Conservation (phyloP, 306 rosid species). For the Ochetophila trinervis region DNA sequence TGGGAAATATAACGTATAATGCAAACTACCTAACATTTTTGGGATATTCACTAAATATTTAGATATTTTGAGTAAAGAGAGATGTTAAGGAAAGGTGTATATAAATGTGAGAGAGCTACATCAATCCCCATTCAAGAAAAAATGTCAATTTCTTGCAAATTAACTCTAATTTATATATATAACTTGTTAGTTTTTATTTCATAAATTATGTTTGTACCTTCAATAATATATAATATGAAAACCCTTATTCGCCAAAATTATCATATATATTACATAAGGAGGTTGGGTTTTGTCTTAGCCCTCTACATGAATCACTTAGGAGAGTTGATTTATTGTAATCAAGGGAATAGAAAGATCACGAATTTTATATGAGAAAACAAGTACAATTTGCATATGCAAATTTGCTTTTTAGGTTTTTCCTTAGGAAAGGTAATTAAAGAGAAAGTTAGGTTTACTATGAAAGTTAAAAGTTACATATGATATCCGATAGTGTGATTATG, state of each 20-base stretch:
- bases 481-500: too few species aligned
- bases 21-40: too few species aligned
- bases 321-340: background rate
- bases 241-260: background rate
- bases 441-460: conserved; percentile 31
- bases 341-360: conserved; percentile 4
- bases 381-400: conserved; percentile 15
- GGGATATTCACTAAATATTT: too few species aligned
- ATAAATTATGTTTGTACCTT: too few species aligned
- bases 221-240: too few species aligned
- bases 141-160: background rate
- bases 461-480: too few species aligned
- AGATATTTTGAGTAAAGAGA: too few species aligned
- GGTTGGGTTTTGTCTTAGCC: background rate
- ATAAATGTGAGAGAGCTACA: background rate
- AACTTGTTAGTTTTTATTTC: too few species aligned
- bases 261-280: background rate
- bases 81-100: too few species aligned
- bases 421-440: conserved; percentile 21
- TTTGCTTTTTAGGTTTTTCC: conserved; percentile 7
- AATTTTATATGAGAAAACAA: background rate
- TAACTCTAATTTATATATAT: too few species aligned
- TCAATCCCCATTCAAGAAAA: background rate
- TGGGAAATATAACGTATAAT: too few species aligned
- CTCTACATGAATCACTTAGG: background rate